phyloP scores from a whole-genome alignment of 495 filamentous ascomycete species.

The Penicillium bialowiezense region DNA sequence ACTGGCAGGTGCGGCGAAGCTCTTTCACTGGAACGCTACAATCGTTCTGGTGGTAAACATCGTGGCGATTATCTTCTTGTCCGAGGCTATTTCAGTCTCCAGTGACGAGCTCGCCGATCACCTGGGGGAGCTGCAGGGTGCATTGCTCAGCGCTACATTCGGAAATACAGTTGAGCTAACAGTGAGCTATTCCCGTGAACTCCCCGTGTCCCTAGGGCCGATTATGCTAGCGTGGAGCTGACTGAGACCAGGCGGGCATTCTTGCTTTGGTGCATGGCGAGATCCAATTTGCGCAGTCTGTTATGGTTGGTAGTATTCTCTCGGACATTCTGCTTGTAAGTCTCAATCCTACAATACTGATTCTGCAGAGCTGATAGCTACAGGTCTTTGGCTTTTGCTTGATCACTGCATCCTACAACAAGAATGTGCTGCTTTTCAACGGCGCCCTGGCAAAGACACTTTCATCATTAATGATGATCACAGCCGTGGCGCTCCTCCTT shows the following conservation, averaged over 20 bases:
- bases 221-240: background rate
- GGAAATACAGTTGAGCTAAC: slow-evolving; percentile 26
- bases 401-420: slow-evolving; percentile 16
- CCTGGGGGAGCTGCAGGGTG: slow-evolving; percentile 20
- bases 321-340: slow-evolving; percentile 37
- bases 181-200: too few relatives aligned
- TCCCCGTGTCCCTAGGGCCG: too few relatives aligned
- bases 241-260: slow-evolving; percentile 11
- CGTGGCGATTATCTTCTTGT: slow-evolving; percentile 19
- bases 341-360: background rate
- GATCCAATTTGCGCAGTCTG: slow-evolving; percentile 20
- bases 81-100: slow-evolving; percentile 13
- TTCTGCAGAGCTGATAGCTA: background rate
- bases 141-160: slow-evolving; percentile 23
- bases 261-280: slow-evolving; percentile 17
- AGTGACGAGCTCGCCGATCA: slow-evolving; percentile 15
- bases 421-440: slow-evolving; percentile 53
- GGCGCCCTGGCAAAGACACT: slow-evolving; percentile 17
- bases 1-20: slow-evolving; percentile 11
- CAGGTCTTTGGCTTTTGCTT: slow-evolving; percentile 21
- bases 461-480: slow-evolving; percentile 24
- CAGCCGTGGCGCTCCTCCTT: slow-evolving; percentile 18
- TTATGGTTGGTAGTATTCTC: slow-evolving; percentile 24
- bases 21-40: slow-evolving; percentile 15
- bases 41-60: slow-evolving; percentile 20